A percentile compares a stretch with the other conserved stretches of the same genome.
phyloP scores from a whole-genome alignment of 2,329 filamentous ascomycete species.

The Apiospora marii region DNA sequence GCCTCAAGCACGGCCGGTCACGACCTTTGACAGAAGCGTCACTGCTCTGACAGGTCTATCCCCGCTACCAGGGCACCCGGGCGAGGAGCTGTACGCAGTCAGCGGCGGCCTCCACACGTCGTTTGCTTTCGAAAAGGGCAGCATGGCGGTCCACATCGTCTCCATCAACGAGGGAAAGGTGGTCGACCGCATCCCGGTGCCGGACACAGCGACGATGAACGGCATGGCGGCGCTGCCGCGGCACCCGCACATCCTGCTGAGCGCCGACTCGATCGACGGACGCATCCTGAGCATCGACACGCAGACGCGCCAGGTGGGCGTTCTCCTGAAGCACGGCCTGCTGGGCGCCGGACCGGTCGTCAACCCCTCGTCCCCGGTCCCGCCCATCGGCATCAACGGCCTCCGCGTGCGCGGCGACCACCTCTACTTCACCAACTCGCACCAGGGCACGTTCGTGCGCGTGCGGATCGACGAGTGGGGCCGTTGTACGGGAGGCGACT shows the following conservation, averaged over 20 bases:
- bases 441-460: conserved; percentile 28
- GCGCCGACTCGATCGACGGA: conserved; percentile 31
- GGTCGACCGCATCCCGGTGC: conserved; percentile 30
- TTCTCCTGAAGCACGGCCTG: conserved; percentile 29
- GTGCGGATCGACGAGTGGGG: conserved; percentile 31
- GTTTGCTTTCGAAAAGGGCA: conserved; percentile 25
- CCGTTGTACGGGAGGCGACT: conserved; percentile 26
- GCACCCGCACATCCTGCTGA: conserved; percentile 30
- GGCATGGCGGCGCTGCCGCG: conserved; percentile 33
- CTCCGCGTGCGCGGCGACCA: conserved; percentile 29
- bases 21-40: background rate
- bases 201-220: conserved; percentile 29
- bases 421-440: conserved; percentile 37
- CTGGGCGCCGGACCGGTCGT: conserved; percentile 25
- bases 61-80: conserved; percentile 23
- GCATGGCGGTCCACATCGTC: conserved; percentile 31
- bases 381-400: conserved; percentile 33
- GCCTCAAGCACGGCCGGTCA: conserved; percentile 29
- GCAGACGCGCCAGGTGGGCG: conserved; percentile 23
- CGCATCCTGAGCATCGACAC: conserved; percentile 34
- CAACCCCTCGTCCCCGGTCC: background rate
- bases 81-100: conserved; percentile 31
- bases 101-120: conserved; percentile 29
- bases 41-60: conserved; percentile 29
- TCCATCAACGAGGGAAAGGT: conserved; percentile 26